Conservation (phyloP, 2,329 filamentous ascomycete genomes). For the Gaeumannomyces tritici region DNA sequence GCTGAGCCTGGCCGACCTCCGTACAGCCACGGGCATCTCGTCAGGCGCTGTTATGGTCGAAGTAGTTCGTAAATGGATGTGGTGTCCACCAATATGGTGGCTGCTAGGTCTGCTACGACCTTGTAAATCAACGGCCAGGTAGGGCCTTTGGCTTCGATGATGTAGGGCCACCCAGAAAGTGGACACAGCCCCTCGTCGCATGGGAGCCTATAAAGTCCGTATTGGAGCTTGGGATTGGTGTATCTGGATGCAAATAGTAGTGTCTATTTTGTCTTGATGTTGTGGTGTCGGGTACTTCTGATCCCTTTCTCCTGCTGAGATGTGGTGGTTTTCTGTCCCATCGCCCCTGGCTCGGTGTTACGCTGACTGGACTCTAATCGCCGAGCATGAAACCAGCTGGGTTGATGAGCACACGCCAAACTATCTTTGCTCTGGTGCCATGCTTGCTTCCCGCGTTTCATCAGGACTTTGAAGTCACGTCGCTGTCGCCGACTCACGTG, state of each 20-base stretch:
- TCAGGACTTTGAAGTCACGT: background rate
- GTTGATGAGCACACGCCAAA: too few species aligned
- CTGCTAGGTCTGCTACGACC: background rate
- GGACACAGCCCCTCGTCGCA: background rate
- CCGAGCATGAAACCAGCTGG: background rate
- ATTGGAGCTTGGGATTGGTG: too few species aligned
- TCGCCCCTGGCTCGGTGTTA: background rate
- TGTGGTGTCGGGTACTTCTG: too few species aligned
- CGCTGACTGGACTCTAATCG: background rate
- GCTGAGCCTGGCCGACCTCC: conserved; percentile 29
- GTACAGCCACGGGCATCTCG: conserved; percentile 16
- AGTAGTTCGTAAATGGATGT: background rate
- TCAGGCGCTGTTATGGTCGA: background rate
- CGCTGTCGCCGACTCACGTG: background rate
- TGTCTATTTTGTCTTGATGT: too few species aligned
- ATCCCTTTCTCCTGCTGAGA: background rate
- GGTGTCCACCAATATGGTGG: background rate
- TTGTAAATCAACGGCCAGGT: background rate
- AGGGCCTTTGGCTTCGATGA: background rate
- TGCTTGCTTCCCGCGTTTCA: background rate
- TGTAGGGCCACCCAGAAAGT: background rate
- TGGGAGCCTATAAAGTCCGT: background rate
- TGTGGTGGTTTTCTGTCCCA: too few species aligned
- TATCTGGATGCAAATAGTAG: too few species aligned
- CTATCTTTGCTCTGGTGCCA: background rate